Conservation (phyloP, 2,329 filamentous ascomycete genomes). For the Microdochium paspali region DNA sequence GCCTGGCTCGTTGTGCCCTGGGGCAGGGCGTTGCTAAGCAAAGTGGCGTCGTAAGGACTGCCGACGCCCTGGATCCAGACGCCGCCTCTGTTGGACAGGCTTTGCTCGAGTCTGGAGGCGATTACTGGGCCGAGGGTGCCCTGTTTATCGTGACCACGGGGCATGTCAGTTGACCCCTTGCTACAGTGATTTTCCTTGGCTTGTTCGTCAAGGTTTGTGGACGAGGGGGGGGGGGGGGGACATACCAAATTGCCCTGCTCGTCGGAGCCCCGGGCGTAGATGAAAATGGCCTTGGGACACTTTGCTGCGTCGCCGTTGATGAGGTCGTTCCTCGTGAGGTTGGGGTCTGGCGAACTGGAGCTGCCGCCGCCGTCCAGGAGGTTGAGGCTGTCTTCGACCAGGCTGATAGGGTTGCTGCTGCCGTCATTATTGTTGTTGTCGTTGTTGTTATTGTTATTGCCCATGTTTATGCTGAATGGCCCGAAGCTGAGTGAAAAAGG, state of each 20-base stretch:
- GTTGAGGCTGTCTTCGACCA: not conserved
- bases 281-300: slow-evolving; percentile 20
- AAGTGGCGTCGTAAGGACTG: not conserved
- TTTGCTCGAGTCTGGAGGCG: not conserved
- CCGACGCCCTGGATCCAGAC: not conserved
- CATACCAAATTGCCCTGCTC: slow-evolving; percentile 28
- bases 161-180: too few relatives aligned
- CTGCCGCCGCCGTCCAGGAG: not conserved
- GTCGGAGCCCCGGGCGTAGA: slow-evolving; percentile 28
- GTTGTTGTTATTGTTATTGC: not conserved
- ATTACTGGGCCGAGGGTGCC: not conserved
- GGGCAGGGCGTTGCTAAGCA: slow-evolving; percentile 13
- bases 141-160: not conserved
- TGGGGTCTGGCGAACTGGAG: not conserved
- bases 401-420: not conserved
- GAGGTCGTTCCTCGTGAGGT: not conserved
- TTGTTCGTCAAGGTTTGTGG: too few relatives aligned
- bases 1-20: slow-evolving; percentile 20
- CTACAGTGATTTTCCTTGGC: too few relatives aligned
- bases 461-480: not conserved
- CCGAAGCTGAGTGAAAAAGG: not conserved
- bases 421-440: not conserved
- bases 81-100: not conserved
- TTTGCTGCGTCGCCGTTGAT: not conserved
- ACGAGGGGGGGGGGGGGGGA: too few relatives aligned